These are phyloP conservation scores for Cladophialophora immunda DNA, from an alignment of 2,329 filamentous ascomycete species.

Conservation along the genomic window DNA sequence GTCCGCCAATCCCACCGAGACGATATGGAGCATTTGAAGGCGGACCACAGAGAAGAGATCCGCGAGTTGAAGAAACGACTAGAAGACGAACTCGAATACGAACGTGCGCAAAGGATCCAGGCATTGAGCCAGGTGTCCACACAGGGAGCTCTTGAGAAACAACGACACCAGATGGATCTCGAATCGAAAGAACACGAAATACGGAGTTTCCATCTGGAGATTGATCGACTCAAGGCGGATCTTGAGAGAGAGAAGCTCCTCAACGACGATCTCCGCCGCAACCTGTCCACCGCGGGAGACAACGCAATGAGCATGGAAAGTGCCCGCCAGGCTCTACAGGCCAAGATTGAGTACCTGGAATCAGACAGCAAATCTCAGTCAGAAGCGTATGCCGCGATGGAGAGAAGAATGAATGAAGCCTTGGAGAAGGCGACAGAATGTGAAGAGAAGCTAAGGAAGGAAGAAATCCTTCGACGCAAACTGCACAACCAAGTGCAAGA, in stretches of 20 bases:
- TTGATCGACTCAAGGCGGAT: constrained; percentile 55
- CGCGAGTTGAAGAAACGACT: constrained; percentile 70
- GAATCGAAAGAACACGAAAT: constrained; percentile 65
- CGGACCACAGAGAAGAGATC: constrained; percentile 73
- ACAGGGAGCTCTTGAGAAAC: constrained; percentile 58
- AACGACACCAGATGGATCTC: constrained; percentile 54
- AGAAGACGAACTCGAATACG: constrained; percentile 72
- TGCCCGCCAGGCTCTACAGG: constrained; percentile 76
- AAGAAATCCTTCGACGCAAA: constrained; percentile 88
- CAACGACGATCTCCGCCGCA: constrained; percentile 65
- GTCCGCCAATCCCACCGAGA: constrained; percentile 54
- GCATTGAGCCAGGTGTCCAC: constrained; percentile 72
- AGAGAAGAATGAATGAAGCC: constrained; percentile 81
- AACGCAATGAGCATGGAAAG: constrained; percentile 75
- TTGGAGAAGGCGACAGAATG: constrained; percentile 73
- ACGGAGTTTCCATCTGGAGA: constrained; percentile 52
- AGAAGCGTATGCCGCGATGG: constrained; percentile 82
- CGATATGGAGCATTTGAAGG: constrained; percentile 67
- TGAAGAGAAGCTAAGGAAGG: constrained; percentile 83
- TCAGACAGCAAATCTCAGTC: constrained; percentile 90
- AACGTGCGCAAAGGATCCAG: constrained; percentile 65
- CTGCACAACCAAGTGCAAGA: constrained; percentile 98
- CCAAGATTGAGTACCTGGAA: constrained; percentile 87
- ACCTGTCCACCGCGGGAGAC: constrained; percentile 66
- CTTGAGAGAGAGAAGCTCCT: constrained; percentile 70